Evolutionary conservation across 495 filamentous ascomycete genomes (phyloP).

Genomic region (Penicillium fimorum): DNA sequence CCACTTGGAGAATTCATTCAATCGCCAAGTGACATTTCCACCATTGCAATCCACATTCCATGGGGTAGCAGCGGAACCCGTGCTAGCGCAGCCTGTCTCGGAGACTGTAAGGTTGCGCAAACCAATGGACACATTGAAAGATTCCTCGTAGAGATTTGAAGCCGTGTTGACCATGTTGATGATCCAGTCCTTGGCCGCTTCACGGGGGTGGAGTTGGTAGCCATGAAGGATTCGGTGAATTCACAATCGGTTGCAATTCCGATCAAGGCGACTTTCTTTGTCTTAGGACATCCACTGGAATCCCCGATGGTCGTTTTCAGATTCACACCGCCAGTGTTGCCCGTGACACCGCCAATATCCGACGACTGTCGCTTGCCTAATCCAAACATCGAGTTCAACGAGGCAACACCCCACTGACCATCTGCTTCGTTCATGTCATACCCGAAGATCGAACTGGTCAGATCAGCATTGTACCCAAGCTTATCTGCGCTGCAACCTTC

Average conservation of each 20-base stretch:
- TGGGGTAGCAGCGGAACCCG: constrained; percentile 58
- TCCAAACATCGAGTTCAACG: constrained; percentile 57
- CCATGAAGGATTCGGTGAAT: constrained; percentile 70
- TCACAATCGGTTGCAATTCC: constrained; percentile 92
- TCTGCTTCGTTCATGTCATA: constrained; percentile 39
- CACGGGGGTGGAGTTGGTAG: constrained; percentile 36
- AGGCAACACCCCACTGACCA: constrained; percentile 51
- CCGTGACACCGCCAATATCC: constrained; percentile 53
- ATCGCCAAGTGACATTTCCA: constrained; percentile 68
- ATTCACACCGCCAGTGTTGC: constrained; percentile 83
- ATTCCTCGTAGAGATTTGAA: constrained; percentile 79
- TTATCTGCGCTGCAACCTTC: constrained; percentile 61
- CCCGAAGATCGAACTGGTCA: constrained; percentile 63
- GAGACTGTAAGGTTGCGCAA: constrained; percentile 80
- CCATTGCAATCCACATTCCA: constrained; percentile 78
- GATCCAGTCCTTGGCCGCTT: constrained; percentile 64
- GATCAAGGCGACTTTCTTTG: constrained; percentile 84
- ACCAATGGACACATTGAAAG: constrained; percentile 92
- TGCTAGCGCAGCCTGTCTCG: constrained; percentile 63
- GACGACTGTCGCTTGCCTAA: constrained; percentile 48
- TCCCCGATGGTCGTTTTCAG: constrained; percentile 76
- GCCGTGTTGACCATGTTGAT: constrained; percentile 84
- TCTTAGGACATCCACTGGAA: constrained; percentile 78
- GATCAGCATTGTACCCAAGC: constrained; percentile 68
- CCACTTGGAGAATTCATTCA: constrained; percentile 90